These are phyloP conservation scores for Camelina neglecta DNA, from an alignment of 345 rosid species.

Conservation along the genomic window DNA sequence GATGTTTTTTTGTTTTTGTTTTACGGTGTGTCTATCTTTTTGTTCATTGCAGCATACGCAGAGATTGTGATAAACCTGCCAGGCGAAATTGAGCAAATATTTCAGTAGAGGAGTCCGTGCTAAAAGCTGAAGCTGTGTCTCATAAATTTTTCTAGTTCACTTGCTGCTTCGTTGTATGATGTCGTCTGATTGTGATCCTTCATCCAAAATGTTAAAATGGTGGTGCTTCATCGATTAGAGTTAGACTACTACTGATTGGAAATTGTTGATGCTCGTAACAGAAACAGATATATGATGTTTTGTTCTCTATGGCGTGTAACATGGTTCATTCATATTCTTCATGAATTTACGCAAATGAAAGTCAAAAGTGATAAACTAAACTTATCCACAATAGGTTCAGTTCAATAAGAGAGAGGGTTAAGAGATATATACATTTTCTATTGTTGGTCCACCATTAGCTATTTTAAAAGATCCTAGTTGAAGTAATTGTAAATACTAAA, in stretches of 20 bases:
- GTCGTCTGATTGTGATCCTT: background rate
- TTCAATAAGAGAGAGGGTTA: background rate
- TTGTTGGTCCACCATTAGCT: constrained; percentile 9
- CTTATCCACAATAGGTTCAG: constrained; percentile 3
- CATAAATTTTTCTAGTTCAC: background rate
- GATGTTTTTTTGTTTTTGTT: background rate
- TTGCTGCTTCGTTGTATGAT: constrained; percentile 3
- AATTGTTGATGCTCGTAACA: constrained; percentile 5
- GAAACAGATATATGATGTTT: background rate
- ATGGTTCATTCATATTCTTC: background rate
- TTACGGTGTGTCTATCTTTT: background rate
- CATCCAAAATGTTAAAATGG: constrained; percentile 4
- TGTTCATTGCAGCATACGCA: constrained; percentile 72
- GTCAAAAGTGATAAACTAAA: constrained; percentile 25
- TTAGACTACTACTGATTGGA: background rate
- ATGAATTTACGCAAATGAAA: constrained; percentile 17
- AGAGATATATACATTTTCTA: background rate
- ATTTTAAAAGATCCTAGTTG: constrained; percentile 12
- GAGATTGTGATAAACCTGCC: constrained; percentile 80
- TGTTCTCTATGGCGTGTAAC: background rate
- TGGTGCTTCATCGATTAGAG: background rate
- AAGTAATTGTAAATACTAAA: constrained; percentile 15
- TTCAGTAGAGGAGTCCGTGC: constrained; percentile 46
- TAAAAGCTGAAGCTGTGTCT: constrained; percentile 36
- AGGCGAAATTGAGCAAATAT: constrained; percentile 65